Conservation (phyloP, 78 protist species). For the Speleostelium caveatum region DNA sequence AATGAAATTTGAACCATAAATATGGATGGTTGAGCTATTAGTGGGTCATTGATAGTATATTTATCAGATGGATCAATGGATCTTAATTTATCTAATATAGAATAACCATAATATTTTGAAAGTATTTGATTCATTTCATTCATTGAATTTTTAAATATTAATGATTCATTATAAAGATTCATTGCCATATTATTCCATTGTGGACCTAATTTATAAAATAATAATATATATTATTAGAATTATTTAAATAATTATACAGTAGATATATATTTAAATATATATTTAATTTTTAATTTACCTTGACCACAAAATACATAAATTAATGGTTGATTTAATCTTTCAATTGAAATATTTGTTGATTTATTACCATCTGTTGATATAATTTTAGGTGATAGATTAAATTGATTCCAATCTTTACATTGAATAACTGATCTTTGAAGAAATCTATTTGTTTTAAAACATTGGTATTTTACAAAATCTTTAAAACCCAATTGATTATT, state of each 20-base stretch:
- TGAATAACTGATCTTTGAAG: background rate
- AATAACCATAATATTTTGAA: background rate
- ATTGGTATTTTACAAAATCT: background rate
- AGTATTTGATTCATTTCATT: background rate
- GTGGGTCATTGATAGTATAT: slow-evolving; percentile 4
- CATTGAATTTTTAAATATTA: slow-evolving; percentile 1
- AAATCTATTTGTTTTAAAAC: background rate
- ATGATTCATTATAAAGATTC: background rate
- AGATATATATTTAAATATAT: no score
- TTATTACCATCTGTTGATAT: background rate
- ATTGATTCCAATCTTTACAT: background rate
- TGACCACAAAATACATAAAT: slow-evolving; percentile 75
- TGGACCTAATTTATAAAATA: no score
- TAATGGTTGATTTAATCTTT: background rate
- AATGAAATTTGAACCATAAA: slow-evolving; percentile 56
- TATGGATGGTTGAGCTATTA: slow-evolving; percentile 60
- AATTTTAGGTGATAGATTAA: background rate
- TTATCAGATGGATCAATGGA: background rate
- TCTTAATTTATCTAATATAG: slow-evolving; percentile 6
- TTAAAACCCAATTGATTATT: background rate
- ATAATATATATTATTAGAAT: no score
- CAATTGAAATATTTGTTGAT: no score
- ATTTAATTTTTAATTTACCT: no score
- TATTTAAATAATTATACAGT: no score
- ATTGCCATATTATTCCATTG: slow-evolving; percentile 62